phyloP scores from a whole-genome alignment of 2,329 filamentous ascomycete genomes.

The Colletotrichum shisoi region DNA sequence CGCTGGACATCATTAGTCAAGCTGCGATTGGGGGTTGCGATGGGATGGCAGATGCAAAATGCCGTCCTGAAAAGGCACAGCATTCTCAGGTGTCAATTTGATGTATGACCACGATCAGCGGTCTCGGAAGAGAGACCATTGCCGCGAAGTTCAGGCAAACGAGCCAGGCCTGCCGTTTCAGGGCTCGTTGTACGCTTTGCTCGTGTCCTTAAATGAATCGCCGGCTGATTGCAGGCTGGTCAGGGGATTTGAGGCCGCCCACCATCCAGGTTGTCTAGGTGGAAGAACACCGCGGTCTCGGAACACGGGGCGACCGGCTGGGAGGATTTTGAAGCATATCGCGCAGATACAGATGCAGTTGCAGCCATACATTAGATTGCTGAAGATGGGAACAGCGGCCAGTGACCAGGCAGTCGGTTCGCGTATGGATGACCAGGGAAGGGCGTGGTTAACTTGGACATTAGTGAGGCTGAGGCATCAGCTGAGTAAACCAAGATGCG shows the following conservation, averaged over 20 bases:
- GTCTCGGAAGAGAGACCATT: no score
- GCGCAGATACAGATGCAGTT: neutral
- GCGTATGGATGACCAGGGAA: conserved; percentile 33
- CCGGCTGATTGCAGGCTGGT: neutral
- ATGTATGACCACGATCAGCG: neutral
- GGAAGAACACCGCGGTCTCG: neutral
- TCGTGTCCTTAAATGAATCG: neutral
- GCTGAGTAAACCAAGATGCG: conserved; percentile 23
- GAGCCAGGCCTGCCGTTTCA: neutral
- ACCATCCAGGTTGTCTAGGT: neutral
- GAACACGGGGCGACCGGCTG: neutral
- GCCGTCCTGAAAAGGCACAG: neutral
- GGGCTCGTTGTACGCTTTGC: neutral
- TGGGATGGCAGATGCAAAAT: conserved; percentile 32
- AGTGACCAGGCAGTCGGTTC: neutral
- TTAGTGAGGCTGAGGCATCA: conserved; percentile 22
- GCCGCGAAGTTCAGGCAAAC: neutral
- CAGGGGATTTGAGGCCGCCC: neutral
- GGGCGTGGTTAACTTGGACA: neutral
- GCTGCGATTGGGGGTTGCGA: neutral
- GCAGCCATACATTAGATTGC: neutral
- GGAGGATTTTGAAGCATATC: neutral
- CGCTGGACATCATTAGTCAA: conserved; percentile 18
- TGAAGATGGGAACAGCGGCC: conserved; percentile 10
- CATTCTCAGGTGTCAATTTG: neutral